These are phyloP conservation scores for Prinsepia uniflora DNA, from an alignment of 306 rosid species.

Conservation along the genomic window DNA sequence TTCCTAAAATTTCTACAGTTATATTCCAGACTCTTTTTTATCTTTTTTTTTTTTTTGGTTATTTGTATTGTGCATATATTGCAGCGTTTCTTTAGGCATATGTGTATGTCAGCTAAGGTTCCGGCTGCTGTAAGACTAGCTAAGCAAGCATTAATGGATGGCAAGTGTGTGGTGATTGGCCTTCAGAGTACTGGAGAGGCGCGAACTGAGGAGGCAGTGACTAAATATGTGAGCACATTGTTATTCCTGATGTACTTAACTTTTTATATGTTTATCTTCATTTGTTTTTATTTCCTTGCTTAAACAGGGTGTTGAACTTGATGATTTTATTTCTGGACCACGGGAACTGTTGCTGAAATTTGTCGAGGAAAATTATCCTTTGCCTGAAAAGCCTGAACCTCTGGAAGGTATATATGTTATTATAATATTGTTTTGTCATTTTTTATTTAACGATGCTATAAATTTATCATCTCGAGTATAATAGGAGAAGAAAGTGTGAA, in stretches of 20 bases:
- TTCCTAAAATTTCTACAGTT: background rate
- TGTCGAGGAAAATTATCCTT: slow-evolving; percentile 94
- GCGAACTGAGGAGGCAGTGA: slow-evolving; percentile 95
- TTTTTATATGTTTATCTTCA: slow-evolving; percentile 11
- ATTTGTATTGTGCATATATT: slow-evolving; percentile 28
- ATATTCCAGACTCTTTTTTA: background rate
- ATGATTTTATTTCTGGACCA: slow-evolving; percentile 98
- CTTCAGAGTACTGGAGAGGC: slow-evolving; percentile 99
- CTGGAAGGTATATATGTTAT: slow-evolving; percentile 54
- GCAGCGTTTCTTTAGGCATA: slow-evolving; percentile 96
- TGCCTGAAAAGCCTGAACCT: slow-evolving; percentile 95
- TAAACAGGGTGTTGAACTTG: slow-evolving; percentile 88
- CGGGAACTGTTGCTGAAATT: slow-evolving; percentile 90
- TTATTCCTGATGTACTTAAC: slow-evolving; percentile 20
- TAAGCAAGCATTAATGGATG: slow-evolving; percentile 70
- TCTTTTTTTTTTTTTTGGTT: slow-evolving; percentile 23
- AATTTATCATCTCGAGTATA: slow-evolving; percentile 20
- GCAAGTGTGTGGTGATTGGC: slow-evolving; percentile 91
- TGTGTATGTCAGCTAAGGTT: slow-evolving; percentile 99
- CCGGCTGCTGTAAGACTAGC: slow-evolving; percentile 92
- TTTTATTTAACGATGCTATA: slow-evolving; percentile 26
- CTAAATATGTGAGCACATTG: slow-evolving; percentile 76
- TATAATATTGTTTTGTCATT: slow-evolving; percentile 16
- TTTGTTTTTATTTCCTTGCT: slow-evolving; percentile 14
- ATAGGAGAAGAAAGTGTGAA: slow-evolving; percentile 87